These are phyloP conservation scores for Miscanthus sacchariflorus DNA, from an alignment of 202 grass and related monocot species.

Conservation along the genomic window DNA sequence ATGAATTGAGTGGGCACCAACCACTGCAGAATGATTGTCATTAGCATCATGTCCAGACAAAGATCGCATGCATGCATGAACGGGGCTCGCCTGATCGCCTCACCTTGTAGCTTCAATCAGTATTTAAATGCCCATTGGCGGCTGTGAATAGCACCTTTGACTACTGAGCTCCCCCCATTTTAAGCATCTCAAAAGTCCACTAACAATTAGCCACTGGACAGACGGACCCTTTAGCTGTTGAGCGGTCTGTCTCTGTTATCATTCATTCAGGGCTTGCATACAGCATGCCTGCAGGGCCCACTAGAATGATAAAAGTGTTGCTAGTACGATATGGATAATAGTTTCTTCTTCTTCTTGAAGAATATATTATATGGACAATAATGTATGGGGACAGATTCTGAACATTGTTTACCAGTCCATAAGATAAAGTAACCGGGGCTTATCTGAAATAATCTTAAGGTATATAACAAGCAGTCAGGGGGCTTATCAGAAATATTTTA, in stretches of 20 bases:
- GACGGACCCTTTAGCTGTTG: not conserved
- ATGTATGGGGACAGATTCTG: not conserved
- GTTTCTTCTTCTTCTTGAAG: not conserved
- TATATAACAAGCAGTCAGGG: not conserved
- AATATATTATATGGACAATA: not conserved
- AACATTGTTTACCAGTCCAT: not conserved
- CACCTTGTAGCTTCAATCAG: conserved; percentile 5
- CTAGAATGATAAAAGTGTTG: not conserved
- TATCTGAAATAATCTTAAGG: not conserved
- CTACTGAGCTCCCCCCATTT: conserved; percentile 46
- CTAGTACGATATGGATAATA: not conserved
- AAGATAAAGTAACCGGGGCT: not conserved
- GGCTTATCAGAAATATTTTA: not conserved
- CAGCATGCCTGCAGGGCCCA: not conserved
- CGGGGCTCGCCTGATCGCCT: not conserved
- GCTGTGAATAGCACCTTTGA: conserved; percentile 25
- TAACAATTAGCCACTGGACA: conserved; percentile 13
- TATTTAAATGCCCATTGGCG: not conserved
- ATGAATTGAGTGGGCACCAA: conserved; percentile 34
- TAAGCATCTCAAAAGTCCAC: conserved; percentile 14
- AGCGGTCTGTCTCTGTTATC: not conserved
- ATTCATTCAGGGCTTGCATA: not conserved
- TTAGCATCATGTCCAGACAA: conserved; percentile 35
- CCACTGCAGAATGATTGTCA: conserved; percentile 13
- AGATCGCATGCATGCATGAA: conserved; percentile 28